A percentile compares a stretch with the other conserved stretches of the same genome.
These are phyloP conservation scores for Goffeauzyma gilvescens DNA, from an alignment of 768 basidiomycete genomes.

Conservation along the genomic window DNA sequence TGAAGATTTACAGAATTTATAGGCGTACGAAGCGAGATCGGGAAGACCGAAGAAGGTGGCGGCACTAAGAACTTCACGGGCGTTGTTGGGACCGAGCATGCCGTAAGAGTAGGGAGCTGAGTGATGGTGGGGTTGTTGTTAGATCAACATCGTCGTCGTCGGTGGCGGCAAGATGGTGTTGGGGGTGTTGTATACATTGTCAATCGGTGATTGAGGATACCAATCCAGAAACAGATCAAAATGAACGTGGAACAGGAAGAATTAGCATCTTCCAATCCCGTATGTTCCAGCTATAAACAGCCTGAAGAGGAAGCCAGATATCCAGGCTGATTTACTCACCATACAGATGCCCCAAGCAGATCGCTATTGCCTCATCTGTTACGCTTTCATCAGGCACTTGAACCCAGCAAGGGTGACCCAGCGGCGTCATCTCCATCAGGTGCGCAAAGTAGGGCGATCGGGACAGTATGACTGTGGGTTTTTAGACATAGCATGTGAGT, in stretches of 20 bases:
- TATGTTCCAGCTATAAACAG: no score
- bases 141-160: no score
- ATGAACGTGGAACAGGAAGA: no score
- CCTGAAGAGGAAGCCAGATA: no score
- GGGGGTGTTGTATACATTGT: no score
- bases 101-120: slow-evolving; percentile 50
- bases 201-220: no score
- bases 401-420: slow-evolving; percentile 45
- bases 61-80: slow-evolving; percentile 66
- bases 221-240: no score
- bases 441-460: slow-evolving; percentile 74
- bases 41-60: slow-evolving; percentile 73
- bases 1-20: slow-evolving; percentile 54
- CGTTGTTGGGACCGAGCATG: slow-evolving; percentile 55
- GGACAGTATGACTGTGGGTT: slow-evolving; percentile 55
- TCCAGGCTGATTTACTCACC: slow-evolving; percentile 15
- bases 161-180: no score
- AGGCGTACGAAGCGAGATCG: slow-evolving; percentile 60
- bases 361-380: slow-evolving; percentile 43
- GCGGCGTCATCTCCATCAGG: slow-evolving; percentile 61
- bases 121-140: no score
- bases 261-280: no score
- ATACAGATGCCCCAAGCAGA: slow-evolving; percentile 50
- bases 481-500: slow-evolving; percentile 33
- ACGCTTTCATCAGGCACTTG: slow-evolving; percentile 64